phyloP scores from a whole-genome alignment of 2,329 filamentous ascomycete genomes.

The Monascus ruber region DNA sequence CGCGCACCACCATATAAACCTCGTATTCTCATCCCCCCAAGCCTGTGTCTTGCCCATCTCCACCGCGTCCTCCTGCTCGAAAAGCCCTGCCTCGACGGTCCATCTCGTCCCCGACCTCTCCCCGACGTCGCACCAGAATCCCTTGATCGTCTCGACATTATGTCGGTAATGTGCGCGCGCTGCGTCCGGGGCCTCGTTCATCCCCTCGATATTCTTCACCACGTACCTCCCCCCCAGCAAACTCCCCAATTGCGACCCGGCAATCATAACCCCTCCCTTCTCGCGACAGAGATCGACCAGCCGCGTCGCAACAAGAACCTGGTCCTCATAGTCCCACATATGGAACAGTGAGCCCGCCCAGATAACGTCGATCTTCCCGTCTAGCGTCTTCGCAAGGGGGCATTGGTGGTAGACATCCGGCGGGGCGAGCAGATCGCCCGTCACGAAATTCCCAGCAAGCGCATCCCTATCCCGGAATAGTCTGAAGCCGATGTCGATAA shows the following conservation, averaged over 20 bases:
- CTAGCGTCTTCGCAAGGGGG: neutral
- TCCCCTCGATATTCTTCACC: constrained; percentile 2
- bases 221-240: constrained; percentile 5
- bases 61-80: constrained; percentile 3
- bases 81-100: constrained; percentile 8
- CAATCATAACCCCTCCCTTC: constrained; percentile 4
- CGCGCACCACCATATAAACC: neutral
- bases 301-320: constrained; percentile 5
- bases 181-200: no score
- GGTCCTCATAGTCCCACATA: constrained; percentile 8
- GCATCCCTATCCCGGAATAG: neutral
- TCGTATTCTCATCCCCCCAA: neutral
- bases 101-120: constrained; percentile 5
- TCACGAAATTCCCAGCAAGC: neutral
- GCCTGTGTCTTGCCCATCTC: neutral
- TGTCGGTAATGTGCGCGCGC: constrained; percentile 6
- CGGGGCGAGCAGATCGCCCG: neutral
- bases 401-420: neutral
- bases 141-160: constrained; percentile 7
- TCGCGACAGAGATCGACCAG: constrained; percentile 7
- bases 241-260: constrained; percentile 8
- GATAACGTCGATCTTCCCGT: constrained; percentile 5
- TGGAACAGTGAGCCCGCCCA: constrained; percentile 10
- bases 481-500: neutral
- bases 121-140: constrained; percentile 6